Base-by-base conservation (phyloP, 495 filamentous ascomycete genomes). In the Chlorociboria aeruginascens region DNA sequence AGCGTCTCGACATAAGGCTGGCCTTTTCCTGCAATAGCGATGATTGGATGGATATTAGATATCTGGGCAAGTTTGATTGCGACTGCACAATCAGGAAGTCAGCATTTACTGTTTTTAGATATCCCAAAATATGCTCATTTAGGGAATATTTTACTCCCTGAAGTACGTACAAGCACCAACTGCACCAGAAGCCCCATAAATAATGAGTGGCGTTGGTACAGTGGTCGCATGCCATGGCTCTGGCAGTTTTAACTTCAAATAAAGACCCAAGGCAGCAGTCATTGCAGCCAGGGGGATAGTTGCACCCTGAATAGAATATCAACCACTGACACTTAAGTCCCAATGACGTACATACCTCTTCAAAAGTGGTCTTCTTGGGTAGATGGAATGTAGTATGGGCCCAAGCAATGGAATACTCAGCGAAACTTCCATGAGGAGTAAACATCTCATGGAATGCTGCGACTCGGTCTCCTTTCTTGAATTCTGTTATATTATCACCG, bases 391-490 rank as follows among this genome's bases (percentile, higher is more conserved):
- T 86, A 0, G 81, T 77, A 52, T 82, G 68, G 35, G 58, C 64
- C 69, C 67, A 78, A 1, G 73, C 72, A 35, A 88, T 59, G 11
- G 79, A 79, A 58, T 86, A 89, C 51, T 88, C 82, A 17, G 81
- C 85, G 58, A 71, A 89, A 51, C 70, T 76, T 16, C 85, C 85
- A 43, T 65, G 58, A 2, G 74, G 66, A 7, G 63, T 66, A 35
- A 62, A 32, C 54, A 60, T 60, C 12, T 32, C 16, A 10, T 48
- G 83, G 59, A 86, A 85, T 7, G 77, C 79, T 8, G 89, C 88
- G 45, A 96, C 84, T 48, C 86, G 79, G 66, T 95, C 89, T 56
- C 89, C 88, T 28, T 79, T 70, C 60, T 84, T 75, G 59, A 93
- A 76, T 52, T 68, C 67, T 17, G 70, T 87, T 37, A 96, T 87